phyloP scores from a whole-genome alignment of 768 basidiomycete genomes.

The Megacollybia marginata region DNA sequence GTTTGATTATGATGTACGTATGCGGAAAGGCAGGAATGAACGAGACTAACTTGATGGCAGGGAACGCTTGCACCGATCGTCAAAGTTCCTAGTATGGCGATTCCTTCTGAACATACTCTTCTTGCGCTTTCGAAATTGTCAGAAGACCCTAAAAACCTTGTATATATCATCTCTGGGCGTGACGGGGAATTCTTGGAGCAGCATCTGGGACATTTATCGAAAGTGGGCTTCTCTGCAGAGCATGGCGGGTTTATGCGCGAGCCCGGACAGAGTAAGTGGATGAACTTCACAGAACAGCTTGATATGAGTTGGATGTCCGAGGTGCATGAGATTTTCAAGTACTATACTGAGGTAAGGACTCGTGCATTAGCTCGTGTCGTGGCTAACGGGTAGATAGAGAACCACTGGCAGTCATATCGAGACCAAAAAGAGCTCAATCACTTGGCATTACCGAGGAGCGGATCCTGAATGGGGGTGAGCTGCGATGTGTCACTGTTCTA shows the following conservation, averaged over 20 bases:
- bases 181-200: slow-evolving; percentile 89
- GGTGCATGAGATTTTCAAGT: slow-evolving; percentile 91
- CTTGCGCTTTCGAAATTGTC: slow-evolving; percentile 66
- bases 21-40: not conserved
- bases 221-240: slow-evolving; percentile 90
- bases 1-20: slow-evolving; percentile 89
- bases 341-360: slow-evolving; percentile 78
- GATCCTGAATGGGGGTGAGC: slow-evolving; percentile 96
- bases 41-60: slow-evolving; percentile 27
- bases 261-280: slow-evolving; percentile 63
- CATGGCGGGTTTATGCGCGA: slow-evolving; percentile 89
- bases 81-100: slow-evolving; percentile 82
- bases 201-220: slow-evolving; percentile 78
- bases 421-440: slow-evolving; percentile 94
- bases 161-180: slow-evolving; percentile 96
- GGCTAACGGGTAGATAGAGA: slow-evolving; percentile 31
- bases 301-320: slow-evolving; percentile 99
- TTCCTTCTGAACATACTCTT: slow-evolving; percentile 70
- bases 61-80: slow-evolving; percentile 97
- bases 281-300: slow-evolving; percentile 81
- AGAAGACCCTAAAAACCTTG: slow-evolving; percentile 79
- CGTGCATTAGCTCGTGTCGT: not conserved
- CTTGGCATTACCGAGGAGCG: slow-evolving; percentile 91
- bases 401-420: slow-evolving; percentile 97
- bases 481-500: not conserved